Conservation (phyloP, 2,329 filamentous ascomycete species). For the Seiridium unicorne region DNA sequence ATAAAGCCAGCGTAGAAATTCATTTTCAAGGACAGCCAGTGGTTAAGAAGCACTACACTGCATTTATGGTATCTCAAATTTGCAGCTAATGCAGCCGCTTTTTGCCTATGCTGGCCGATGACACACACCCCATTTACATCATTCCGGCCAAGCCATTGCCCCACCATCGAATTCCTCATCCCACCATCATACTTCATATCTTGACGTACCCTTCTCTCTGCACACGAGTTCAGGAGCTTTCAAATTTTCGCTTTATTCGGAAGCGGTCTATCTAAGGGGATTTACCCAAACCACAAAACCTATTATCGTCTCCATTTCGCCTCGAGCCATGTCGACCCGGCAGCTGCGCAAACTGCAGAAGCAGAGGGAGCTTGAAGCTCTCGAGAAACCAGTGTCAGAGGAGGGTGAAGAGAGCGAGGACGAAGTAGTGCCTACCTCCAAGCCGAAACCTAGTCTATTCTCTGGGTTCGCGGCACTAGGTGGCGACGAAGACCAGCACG, state of each 20-base stretch:
- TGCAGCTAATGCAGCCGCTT: no score
- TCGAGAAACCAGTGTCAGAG: conserved; percentile 29
- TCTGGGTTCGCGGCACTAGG: conserved; percentile 49
- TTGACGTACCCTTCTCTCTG: no score
- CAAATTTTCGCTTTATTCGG: no score
- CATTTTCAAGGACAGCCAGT: no score
- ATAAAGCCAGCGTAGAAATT: no score
- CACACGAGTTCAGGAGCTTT: no score
- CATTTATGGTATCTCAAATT: not conserved
- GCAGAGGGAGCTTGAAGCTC: conserved; percentile 43
- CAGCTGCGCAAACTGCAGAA: conserved; percentile 38
- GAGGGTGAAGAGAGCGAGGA: conserved; percentile 34
- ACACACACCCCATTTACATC: conserved; percentile 7
- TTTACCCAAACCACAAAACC: no score
- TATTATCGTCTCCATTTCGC: not conserved
- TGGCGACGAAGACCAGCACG: conserved; percentile 39
- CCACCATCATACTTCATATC: not conserved
- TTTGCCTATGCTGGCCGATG: not conserved
- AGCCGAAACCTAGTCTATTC: conserved; percentile 46
- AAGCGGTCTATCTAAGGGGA: no score
- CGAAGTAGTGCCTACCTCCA: conserved; percentile 30
- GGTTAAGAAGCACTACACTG: not conserved
- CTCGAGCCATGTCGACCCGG: conserved; percentile 26
- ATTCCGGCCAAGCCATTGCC: conserved; percentile 1
- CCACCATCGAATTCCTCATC: conserved; percentile 7